Evolutionary conservation across 2,329 filamentous ascomycete species (phyloP).

Genomic region (Geosmithia putterillii): DNA sequence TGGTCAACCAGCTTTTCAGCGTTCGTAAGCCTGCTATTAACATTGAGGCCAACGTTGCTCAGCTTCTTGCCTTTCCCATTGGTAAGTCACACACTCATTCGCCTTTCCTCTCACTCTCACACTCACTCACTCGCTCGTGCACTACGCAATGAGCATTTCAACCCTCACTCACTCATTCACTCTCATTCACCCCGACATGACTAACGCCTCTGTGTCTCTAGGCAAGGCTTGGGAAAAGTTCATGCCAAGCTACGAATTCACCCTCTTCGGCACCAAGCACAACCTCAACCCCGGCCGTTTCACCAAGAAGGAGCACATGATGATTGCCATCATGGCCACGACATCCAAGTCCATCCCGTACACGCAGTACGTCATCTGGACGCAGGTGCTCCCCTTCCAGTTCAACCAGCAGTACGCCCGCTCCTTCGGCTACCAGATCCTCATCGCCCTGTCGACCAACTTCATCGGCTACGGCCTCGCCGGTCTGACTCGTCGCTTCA

Average conservation of each 20-base stretch:
- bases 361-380: constrained; percentile 33
- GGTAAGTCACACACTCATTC: constrained; percentile 7
- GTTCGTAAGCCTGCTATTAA: constrained; percentile 38
- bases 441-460: constrained; percentile 18
- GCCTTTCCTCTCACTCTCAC: neutral
- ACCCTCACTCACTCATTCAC: constrained; percentile 9
- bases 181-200: too few species aligned
- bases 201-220: neutral
- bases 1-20: constrained; percentile 42
- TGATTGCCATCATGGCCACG: constrained; percentile 48
- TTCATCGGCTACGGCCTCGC: constrained; percentile 43
- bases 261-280: constrained; percentile 24
- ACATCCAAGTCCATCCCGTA: constrained; percentile 31
- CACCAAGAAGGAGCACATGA: constrained; percentile 46
- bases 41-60: constrained; percentile 38
- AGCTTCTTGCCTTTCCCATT: constrained; percentile 37
- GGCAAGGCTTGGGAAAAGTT: constrained; percentile 17
- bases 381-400: constrained; percentile 26
- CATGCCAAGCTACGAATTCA: constrained; percentile 16
- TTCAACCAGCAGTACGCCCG: constrained; percentile 27
- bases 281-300: constrained; percentile 41
- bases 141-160: constrained; percentile 4
- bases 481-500: constrained; percentile 33
- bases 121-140: constrained; percentile 14
- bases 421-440: constrained; percentile 30